Evolutionary conservation across 2,329 filamentous ascomycete species (phyloP).

Genomic region (Aureobasidium pullulans): DNA sequence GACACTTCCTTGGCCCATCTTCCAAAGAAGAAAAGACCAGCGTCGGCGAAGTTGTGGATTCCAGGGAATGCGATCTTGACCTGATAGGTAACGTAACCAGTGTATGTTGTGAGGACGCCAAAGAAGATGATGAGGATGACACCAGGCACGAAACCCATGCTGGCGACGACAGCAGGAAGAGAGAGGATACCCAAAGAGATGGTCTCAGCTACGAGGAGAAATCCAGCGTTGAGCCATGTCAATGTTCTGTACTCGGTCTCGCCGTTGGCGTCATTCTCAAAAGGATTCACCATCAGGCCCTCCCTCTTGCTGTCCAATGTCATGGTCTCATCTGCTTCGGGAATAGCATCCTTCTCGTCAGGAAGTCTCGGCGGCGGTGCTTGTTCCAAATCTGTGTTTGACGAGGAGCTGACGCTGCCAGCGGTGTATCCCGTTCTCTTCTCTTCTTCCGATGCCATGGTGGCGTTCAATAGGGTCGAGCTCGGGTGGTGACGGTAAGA

Average conservation of each 20-base stretch:
- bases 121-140: slow-evolving; percentile 41
- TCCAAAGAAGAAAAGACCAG: slow-evolving; percentile 55
- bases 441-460: slow-evolving; percentile 2
- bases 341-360: not conserved
- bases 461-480: not conserved
- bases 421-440: slow-evolving; percentile 1
- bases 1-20: slow-evolving; percentile 55
- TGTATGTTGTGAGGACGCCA: slow-evolving; percentile 52
- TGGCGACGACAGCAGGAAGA: slow-evolving; percentile 46
- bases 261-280: slow-evolving; percentile 15
- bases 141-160: slow-evolving; percentile 39
- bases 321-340: slow-evolving; percentile 8
- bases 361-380: not conserved
- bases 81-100: slow-evolving; percentile 52
- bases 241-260: slow-evolving; percentile 31
- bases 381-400: slow-evolving; percentile 10
- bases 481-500: not conserved
- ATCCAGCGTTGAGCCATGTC: slow-evolving; percentile 15
- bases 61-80: slow-evolving; percentile 51
- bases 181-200: slow-evolving; percentile 51
- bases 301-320: slow-evolving; percentile 11
- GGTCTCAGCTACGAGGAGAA: slow-evolving; percentile 52
- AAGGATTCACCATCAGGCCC: slow-evolving; percentile 14
- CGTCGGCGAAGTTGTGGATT: slow-evolving; percentile 61
- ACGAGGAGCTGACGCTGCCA: slow-evolving; percentile 6